Evolutionary conservation across 176 grass and related monocot genomes (phyloP), one percentile per base, ranked within the genome.

Genomic region (Panicum miliaceum): DNA sequence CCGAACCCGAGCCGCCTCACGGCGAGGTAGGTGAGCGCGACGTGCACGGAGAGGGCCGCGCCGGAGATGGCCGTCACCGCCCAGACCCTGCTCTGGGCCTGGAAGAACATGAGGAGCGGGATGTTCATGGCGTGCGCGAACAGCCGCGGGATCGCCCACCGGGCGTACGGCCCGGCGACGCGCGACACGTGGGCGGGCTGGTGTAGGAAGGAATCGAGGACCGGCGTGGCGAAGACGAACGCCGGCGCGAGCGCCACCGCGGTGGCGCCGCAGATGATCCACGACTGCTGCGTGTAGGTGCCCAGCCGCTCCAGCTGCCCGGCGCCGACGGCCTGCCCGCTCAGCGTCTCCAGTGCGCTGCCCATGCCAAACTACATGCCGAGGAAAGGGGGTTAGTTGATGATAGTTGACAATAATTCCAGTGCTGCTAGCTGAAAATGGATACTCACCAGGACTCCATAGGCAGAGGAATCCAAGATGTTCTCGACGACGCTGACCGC

Each of bases 71-170:
- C 79, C 0, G 92, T 58, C 1, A 94, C 69, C 1, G 43, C 72
- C 92, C 92, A 91, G 9, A 94, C 86, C 64, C 57, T 71, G 86
- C 82, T 91, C 89, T 88, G 92, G 0, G 92, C 62, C 82, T 90
- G 86, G 78, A 85, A 94, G 77, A 94, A 91, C 71, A 86, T 91
- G 53, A 84, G 92, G 0, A 94, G 85, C 37, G 92, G 92, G 75
- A 81, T 91, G 82, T 94, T 94, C 6, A 48, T 3, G 13, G 88
- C 92, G 80, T 90, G 76, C 29, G 92, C 92, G 20, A 88, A 71
- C 63, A 94, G 70, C 65, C 84, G 68, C 35, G 85, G 92, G n/a
- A 86, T 45, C 27, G 76, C 74, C 85, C 88, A 91, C 65, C 51
- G 75, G 1, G 89, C 75, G 75, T 90, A 94, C 71, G 71, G 80